phyloP scores from a whole-genome alignment of 2,329 filamentous ascomycete genomes.

The Ascochyta viciae-villosae region DNA sequence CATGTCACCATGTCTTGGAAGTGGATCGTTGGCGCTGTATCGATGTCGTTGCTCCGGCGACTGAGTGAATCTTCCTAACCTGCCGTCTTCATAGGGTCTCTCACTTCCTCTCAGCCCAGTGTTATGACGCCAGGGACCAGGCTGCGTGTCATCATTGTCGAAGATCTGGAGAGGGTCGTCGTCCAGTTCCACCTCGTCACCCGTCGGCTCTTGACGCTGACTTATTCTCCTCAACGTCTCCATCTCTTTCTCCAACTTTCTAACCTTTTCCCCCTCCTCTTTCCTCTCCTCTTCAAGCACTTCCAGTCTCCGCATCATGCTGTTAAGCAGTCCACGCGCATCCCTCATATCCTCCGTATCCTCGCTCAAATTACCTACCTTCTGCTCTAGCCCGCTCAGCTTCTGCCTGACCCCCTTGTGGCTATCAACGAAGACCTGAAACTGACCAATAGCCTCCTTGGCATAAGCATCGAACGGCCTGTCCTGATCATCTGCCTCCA shows the following conservation, averaged over 20 bases:
- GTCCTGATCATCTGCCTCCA: constrained; percentile 33
- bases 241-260: constrained; percentile 20
- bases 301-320: constrained; percentile 19
- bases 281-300: constrained; percentile 19
- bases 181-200: background rate
- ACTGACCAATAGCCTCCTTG: constrained; percentile 19
- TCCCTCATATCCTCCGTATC: constrained; percentile 19
- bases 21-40: background rate
- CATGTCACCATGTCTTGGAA: background rate
- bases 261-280: constrained; percentile 16
- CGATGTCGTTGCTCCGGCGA: background rate
- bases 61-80: too few species aligned
- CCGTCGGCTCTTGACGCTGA: background rate
- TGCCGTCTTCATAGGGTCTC: background rate
- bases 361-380: constrained; percentile 9
- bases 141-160: constrained; percentile 4
- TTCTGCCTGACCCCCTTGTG: constrained; percentile 27
- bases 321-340: constrained; percentile 3
- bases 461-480: constrained; percentile 29
- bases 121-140: background rate
- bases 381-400: constrained; percentile 23
- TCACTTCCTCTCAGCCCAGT: background rate
- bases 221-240: background rate
- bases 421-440: constrained; percentile 24
- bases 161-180: constrained; percentile 9